phyloP scores from a whole-genome alignment of 208 protist species.

The Leishmania aethiopica region DNA sequence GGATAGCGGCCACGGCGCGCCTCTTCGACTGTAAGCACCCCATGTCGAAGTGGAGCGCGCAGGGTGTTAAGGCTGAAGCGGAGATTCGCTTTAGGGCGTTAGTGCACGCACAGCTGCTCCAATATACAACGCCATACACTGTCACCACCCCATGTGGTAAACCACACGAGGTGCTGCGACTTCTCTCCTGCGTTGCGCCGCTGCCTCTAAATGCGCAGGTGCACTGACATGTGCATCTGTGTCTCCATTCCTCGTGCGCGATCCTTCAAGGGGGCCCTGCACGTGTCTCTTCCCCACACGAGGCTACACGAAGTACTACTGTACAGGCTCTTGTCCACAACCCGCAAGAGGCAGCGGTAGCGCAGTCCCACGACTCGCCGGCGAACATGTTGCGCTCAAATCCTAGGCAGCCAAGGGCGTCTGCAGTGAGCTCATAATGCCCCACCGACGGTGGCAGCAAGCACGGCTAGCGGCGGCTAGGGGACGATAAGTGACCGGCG shows the following conservation, averaged over 20 bases:
- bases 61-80: slow-evolving; percentile 39
- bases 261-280: slow-evolving; percentile 15
- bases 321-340: slow-evolving; percentile 31
- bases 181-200: background rate
- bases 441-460: slow-evolving; percentile 44
- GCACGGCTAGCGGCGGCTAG: slow-evolving; percentile 40
- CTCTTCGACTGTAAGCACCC: slow-evolving; percentile 5
- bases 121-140: slow-evolving; percentile 36
- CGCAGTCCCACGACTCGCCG: slow-evolving; percentile 7
- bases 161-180: background rate
- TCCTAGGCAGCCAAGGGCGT: slow-evolving; percentile 13
- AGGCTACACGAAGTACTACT: slow-evolving; percentile 45
- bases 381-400: slow-evolving; percentile 20
- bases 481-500: slow-evolving; percentile 39
- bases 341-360: slow-evolving; percentile 22
- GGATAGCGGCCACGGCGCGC: background rate
- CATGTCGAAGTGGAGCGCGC: slow-evolving; percentile 1
- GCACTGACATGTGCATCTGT: slow-evolving; percentile 43
- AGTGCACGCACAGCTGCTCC: slow-evolving; percentile 50
- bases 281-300: slow-evolving; percentile 29
- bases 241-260: slow-evolving; percentile 16
- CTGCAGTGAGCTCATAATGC: slow-evolving; percentile 36
- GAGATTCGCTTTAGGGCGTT: slow-evolving; percentile 46
- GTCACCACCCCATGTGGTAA: slow-evolving; percentile 46
- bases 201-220: slow-evolving; percentile 29